These are phyloP conservation scores for Tritrichomonas foetus DNA, from an alignment of 208 protist species.

Conservation along the genomic window DNA sequence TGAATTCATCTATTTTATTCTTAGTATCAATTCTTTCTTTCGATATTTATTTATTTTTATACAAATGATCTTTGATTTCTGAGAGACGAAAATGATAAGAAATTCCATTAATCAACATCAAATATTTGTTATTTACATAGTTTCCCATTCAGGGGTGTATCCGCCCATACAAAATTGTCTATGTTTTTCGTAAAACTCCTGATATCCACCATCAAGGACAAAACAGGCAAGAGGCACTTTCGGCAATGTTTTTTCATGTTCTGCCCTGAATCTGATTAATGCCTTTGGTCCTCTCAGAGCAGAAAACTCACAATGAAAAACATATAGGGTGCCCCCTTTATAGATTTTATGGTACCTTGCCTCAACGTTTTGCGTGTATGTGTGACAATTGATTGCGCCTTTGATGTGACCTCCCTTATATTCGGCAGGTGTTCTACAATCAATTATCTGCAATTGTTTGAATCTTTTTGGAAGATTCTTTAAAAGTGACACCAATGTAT, in stretches of 20 bases:
- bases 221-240: not conserved
- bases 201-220: not conserved
- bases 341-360: not conserved
- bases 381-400: not conserved
- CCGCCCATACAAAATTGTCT: not conserved
- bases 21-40: no score
- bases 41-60: no score
- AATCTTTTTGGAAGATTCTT: no score
- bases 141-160: not conserved
- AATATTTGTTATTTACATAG: no score
- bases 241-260: not conserved
- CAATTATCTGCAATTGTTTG: no score
- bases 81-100: no score
- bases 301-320: constrained; percentile 31
- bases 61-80: no score
- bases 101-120: no score
- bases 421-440: not conserved
- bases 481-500: no score
- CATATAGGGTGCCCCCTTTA: not conserved
- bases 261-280: not conserved
- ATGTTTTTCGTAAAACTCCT: not conserved
- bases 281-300: not conserved
- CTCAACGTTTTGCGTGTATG: not conserved
- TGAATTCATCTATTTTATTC: no score
- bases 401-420: not conserved